Conservation (phyloP, 169 alveolate species). For the Plasmodium chabaudi region DNA sequence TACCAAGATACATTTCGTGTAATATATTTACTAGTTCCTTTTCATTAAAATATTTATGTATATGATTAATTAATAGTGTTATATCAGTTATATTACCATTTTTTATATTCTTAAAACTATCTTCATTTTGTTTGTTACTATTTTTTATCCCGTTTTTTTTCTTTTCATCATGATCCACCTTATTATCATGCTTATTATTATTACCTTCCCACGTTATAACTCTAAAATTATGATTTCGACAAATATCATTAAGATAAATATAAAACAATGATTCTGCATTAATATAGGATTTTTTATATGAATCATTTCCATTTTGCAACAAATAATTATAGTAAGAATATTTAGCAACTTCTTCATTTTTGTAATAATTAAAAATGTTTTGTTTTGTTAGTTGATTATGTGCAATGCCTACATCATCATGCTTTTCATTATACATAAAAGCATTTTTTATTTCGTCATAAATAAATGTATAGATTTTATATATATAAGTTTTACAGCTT, state of each 20-base stretch:
- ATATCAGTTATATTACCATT: constrained; percentile 24
- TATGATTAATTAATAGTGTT: constrained; percentile 35
- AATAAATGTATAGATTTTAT: constrained; percentile 25
- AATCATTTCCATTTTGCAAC: constrained; percentile 11
- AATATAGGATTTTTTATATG: constrained; percentile 50
- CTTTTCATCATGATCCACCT: no score
- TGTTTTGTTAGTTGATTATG: not conserved
- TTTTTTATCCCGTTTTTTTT: not conserved
- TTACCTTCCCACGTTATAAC: not conserved
- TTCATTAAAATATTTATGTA: constrained; percentile 49
- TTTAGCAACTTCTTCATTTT: constrained; percentile 18
- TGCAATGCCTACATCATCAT: not conserved
- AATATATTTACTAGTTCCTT: constrained; percentile 18
- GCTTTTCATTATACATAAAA: constrained; percentile 25
- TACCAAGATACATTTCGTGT: constrained; percentile 22
- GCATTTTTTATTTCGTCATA: constrained; percentile 71
- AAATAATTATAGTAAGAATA: constrained; percentile 21
- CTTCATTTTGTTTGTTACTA: not conserved
- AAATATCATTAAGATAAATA: constrained; percentile 47
- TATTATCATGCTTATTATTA: not conserved
- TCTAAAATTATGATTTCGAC: constrained; percentile 61
- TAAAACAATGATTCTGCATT: constrained; percentile 56
- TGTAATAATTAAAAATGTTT: not conserved
- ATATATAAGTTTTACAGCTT: constrained; percentile 19
- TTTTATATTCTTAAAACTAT: not conserved